These are phyloP conservation scores for Neohortaea acidophila DNA, from an alignment of 495 filamentous ascomycete genomes.

Conservation along the genomic window DNA sequence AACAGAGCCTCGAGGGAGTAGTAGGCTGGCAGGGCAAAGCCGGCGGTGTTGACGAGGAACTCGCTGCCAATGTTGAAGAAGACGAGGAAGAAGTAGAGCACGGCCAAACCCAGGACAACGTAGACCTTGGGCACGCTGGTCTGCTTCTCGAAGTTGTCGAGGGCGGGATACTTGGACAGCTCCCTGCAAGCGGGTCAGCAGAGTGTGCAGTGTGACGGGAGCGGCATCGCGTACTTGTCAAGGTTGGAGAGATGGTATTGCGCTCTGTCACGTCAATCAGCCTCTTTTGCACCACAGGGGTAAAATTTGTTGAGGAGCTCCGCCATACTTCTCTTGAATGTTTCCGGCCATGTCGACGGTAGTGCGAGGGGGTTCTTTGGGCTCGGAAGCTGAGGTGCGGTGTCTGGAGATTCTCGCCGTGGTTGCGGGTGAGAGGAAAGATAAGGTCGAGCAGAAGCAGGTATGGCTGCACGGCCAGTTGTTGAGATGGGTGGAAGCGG, in stretches of 20 bases:
- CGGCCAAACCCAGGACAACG: constrained; percentile 67
- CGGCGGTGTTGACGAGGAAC: constrained; percentile 90
- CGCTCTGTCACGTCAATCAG: constrained; percentile 6
- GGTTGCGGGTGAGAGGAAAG: no score
- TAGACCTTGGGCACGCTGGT: constrained; percentile 93
- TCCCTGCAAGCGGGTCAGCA: constrained; percentile 26
- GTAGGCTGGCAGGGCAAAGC: constrained; percentile 87
- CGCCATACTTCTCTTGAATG: constrained; percentile 7
- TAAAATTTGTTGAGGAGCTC: constrained; percentile 1
- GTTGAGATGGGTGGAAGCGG: no score
- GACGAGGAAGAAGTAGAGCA: constrained; percentile 93
- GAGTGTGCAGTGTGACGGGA: background rate
- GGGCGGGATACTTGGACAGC: constrained; percentile 89
- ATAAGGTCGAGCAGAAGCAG: no score
- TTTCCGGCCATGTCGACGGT: no score
- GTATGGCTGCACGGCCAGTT: no score
- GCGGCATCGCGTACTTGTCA: constrained; percentile 1
- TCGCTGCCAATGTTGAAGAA: constrained; percentile 98
- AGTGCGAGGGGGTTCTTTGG: no score
- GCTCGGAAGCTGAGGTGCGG: no score
- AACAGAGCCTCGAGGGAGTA: constrained; percentile 89
- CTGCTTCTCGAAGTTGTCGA: constrained; percentile 95
- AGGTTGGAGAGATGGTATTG: constrained; percentile 12
- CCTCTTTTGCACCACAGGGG: background rate
- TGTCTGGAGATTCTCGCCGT: no score